Evolutionary conservation across 768 basidiomycete species (phyloP), one percentile per base, ranked within the genome.

Genomic region (Tricholoma sp.): DNA sequence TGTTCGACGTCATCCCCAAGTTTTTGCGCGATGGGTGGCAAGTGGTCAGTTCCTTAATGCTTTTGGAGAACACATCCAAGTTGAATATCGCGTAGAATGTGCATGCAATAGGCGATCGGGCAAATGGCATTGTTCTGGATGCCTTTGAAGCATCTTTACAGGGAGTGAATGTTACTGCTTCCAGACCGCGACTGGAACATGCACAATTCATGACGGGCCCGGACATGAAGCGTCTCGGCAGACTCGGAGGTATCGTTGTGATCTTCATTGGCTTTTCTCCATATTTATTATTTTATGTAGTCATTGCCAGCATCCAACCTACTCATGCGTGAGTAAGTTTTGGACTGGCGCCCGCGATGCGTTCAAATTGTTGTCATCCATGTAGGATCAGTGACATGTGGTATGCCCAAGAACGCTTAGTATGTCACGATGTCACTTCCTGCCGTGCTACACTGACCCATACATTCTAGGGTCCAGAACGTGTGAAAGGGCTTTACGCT

Each of bases 271-370:
- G 27, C 5, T n/a, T 57, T 19, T 58, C 24, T 16, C n/a, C n/a
- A 14, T 32, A 27, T 32, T 43, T 43, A 32, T 52, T 24, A 7
- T n/a, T 35, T 18, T 29, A 57, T 55, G 12, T 62, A 94, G 91
- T 95, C 35, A 94, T 96, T 64, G 91, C 88, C 16, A 94, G 90
- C 64, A 79, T 94, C 10, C 94, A 96, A 68, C 93, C 94, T 12
- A 93, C 90, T 4, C 93, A 95, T 74, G 91, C 81, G 82, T 92
- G 66, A 66, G 88, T 81, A 29, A 5, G 50, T 22, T 16, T 47
- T 34, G 50, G 18, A 39, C 34, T 54, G 53, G 24, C 11, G 8
- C 24, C 18, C 19, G 16, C 50, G 58, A 41, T 27, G 12, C 41
- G 31, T 16, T 21, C 9, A 29, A 39, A n/a, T 21, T 52, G 11